Evolutionary conservation across 1,284 basidiomycete species (phyloP).

Genomic region (Pisolithus thermaeus): DNA sequence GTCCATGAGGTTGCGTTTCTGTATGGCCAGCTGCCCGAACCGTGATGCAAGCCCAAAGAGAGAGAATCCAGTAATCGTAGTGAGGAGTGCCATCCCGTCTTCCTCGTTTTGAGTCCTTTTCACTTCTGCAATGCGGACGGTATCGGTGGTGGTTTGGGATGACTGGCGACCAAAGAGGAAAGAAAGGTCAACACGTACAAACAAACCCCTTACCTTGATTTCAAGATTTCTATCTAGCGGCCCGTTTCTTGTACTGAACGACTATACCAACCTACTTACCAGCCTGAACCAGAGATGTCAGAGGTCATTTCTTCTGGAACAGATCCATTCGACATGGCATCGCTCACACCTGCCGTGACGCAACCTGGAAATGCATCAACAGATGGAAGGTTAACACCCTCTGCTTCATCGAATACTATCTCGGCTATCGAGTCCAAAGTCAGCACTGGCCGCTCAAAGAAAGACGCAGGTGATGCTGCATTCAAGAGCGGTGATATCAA

Average conservation of each 20-base stretch:
- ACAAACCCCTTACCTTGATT: constrained; percentile 13
- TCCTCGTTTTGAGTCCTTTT: neutral
- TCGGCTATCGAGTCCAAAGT: constrained; percentile 40
- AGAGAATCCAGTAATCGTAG: constrained; percentile 74
- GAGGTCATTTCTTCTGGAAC: no score
- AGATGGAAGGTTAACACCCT: no score
- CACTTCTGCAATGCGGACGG: constrained; percentile 4
- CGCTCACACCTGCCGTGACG: no score
- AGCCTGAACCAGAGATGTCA: neutral
- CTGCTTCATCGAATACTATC: neutral
- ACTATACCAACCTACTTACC: neutral
- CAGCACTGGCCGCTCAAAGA: constrained; percentile 57
- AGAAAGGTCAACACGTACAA: constrained; percentile 20
- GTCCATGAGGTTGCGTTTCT: constrained; percentile 58
- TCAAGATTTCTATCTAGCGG: neutral
- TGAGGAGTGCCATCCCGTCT: constrained; percentile 59
- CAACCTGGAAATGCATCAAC: no score
- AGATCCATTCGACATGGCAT: no score
- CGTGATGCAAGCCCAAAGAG: constrained; percentile 73
- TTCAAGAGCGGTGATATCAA: constrained; percentile 63
- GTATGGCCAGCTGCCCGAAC: constrained; percentile 77
- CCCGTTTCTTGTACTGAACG: neutral
- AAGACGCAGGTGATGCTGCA: constrained; percentile 67
- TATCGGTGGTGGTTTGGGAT: constrained; percentile 7
- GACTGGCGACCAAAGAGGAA: constrained; percentile 9